Evolutionary conservation across 2,329 filamentous ascomycete genomes (phyloP), one percentile per base, ranked within the genome.

Genomic region (Xylariaceae sp.): DNA sequence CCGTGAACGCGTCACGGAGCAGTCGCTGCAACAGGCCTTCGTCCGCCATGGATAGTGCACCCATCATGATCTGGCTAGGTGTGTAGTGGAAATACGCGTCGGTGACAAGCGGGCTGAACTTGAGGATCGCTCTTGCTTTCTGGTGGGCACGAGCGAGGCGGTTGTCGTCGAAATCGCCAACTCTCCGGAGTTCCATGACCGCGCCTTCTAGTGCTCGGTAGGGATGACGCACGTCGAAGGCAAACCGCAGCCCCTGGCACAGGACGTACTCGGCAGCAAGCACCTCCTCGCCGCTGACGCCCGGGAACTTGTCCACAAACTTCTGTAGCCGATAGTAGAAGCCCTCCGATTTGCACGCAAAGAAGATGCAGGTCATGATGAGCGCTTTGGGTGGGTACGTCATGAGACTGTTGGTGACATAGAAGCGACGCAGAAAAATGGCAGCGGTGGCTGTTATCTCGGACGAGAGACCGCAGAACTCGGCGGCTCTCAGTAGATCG

Each of bases 41-140:
- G 57, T 97, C 90, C 0, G 82, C 85, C 36, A 94, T 73, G 11
- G 83, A 71, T 18, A 96, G 65, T 0, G 89, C 81, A 0, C 87
- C 83, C 43, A 97, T 74, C 81, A 89, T 89, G 59, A 97, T 94
- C 61, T 98, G 92, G 16, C 86, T 85, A 0, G 92, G 92, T 0
- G 90, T 90, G 65, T 86, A 97, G 62, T 95, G 83, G 65, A 97
- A 96, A 66, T 97, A 97, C n/a, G 79, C 88, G 55, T 98, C 92
- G 17, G 90, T 95, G 45, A 96, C 74, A 35, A 94, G 69, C 0
- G 88, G 85, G 41, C 86, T 85, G 38, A 81, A 83, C 57, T 87
- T 87, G 38, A 94, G 75, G 32, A 87, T 72, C 14, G 81, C 77
- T 29, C 85, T 76, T 0, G 89, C 85, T 36, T 73, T 74, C n/a